Conservation (phyloP, 2,329 filamentous ascomycete species). For the Alternaria alternata region DNA sequence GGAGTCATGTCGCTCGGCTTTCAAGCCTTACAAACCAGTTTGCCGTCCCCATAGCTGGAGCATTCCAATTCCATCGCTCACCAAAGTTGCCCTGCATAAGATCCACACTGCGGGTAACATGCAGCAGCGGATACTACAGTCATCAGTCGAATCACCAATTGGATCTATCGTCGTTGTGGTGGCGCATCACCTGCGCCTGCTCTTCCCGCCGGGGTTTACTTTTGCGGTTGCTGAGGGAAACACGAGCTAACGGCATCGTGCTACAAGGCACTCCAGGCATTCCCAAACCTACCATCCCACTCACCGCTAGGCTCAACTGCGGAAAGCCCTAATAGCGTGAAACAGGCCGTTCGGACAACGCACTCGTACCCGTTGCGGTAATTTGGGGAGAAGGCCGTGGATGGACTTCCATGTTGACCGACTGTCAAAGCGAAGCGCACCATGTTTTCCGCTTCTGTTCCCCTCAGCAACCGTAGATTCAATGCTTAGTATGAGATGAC, state of each 20-base stretch:
- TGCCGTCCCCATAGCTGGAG: conserved; percentile 15
- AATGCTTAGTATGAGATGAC: not conserved
- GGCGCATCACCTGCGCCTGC: conserved; percentile 6
- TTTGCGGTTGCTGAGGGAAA: conserved; percentile 14
- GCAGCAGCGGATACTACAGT: conserved; percentile 11
- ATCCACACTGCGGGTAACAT: conserved; percentile 15
- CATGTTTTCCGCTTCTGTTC: not conserved
- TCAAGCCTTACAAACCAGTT: not conserved
- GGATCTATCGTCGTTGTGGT: conserved; percentile 2
- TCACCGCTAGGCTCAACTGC: not conserved
- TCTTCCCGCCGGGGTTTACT: conserved; percentile 8
- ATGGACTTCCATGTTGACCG: not conserved
- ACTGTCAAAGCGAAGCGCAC: not conserved
- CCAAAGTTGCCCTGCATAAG: conserved; percentile 19
- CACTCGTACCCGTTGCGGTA: not conserved
- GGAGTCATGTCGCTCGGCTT: conserved; percentile 2
- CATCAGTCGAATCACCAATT: conserved; percentile 10
- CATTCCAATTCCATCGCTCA: conserved; percentile 7
- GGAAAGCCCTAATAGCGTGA: not conserved
- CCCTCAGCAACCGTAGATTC: not conserved
- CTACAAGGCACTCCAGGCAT: conserved; percentile 1
- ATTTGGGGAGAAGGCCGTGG: not conserved
- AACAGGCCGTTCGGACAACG: conserved; percentile 3
- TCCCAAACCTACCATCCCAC: not conserved
- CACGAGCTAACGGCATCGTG: conserved; percentile 5